Base-by-base conservation (phyloP, 2,329 filamentous ascomycete species). In the Hysterium pulicare region DNA sequence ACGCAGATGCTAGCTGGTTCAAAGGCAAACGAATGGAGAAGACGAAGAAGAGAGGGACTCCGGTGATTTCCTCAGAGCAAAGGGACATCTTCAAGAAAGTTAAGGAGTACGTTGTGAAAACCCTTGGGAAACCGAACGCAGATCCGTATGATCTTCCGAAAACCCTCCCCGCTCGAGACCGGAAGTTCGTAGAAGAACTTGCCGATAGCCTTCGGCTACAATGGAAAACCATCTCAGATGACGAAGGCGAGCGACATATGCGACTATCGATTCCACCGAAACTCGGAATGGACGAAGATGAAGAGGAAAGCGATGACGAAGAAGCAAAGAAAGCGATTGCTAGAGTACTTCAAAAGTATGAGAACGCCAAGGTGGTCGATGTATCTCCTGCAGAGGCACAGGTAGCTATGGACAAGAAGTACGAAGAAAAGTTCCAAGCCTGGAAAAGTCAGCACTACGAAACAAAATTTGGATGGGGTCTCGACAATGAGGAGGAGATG, bases 371-470 rank as follows among this genome's bases (percentile, higher is more conserved):
- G 58, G 81, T 95, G 19, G 76, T 93, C 30, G 90, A 97, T 56
- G 69, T 88, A 36, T 85, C 86, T 2, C 72, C 84, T 1, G 87
- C 90, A 51, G 86, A 95, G 57, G 86, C 86, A 13, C 84, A 93
- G 63, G 77, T 81, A 38, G 80, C 84, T 15, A 86, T 91, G 66
- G 81, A 95, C 55, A 78, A 84, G 62, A 84, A 93, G 55, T 98
- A 98, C 65, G 83, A 96, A 56, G 74, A 87, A 53, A 95, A 94
- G 61, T 97, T 97, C 62, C 75, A 83, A 48, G 80, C 83, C 43
- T 98, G 93, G 93, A 98, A 96, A 72, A 84, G 94, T 66, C 84
- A 87, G 47, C 95, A 98, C 69, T 98, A 98, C 69, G 75, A 80
- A 50, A 81, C 82, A 43, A 98, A 97, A 66, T 96, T 96, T 54